Evolutionary conservation across 2,329 filamentous ascomycete species (phyloP), one percentile per base, ranked within the genome.

Genomic region (Neopestalotiopsis clavispora): DNA sequence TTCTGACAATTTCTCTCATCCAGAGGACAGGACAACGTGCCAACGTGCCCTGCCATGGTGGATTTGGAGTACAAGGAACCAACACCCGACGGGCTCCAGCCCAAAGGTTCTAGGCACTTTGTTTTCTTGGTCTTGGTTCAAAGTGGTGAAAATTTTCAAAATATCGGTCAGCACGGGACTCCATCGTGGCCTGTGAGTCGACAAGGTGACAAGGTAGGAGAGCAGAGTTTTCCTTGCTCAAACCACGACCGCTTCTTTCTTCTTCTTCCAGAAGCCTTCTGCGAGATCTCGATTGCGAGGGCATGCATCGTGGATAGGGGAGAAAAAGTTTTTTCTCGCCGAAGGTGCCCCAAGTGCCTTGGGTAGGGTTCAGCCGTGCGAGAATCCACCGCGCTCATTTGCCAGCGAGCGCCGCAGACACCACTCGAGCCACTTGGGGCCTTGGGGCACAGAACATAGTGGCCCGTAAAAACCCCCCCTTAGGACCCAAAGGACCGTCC

Each of bases 121-220:
- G 23, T 59, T 17, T 62, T 62, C 20, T 62, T 42, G 30, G 61
- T 64, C 61, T 28, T 28, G 23, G 23, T 28, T 28, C 23, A 28
- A 9, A 4, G 12, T 59, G n/a, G n/a, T 59, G 57, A 59, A 59
- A 30, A 45, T 9, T 64, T 32, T 28, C 40, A 7, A 64, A 64
- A 64, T 49, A 64, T 64, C 61, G 61, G 61, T 64, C 61, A 64
- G 34, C 61, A 64, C 61, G 40, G 34, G 61, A n/a, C 38, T 40
- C 42, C 38, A 64, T 30, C 40, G 23, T 45, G 40, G 38, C 38
- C 34, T 28, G 20, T 64, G 61, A 32, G 59, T 40, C n/a, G 30
- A 62, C 59, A 23, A 62, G 34, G 61, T 49, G n/a, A 20, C 38
- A 42, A 42, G 23, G 23, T 28, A 63, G 13, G 32, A 64, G 61